These are phyloP conservation scores for Elongisporangium undulatum DNA, from an alignment of 352 stramenopile genomes.

Conservation along the genomic window DNA sequence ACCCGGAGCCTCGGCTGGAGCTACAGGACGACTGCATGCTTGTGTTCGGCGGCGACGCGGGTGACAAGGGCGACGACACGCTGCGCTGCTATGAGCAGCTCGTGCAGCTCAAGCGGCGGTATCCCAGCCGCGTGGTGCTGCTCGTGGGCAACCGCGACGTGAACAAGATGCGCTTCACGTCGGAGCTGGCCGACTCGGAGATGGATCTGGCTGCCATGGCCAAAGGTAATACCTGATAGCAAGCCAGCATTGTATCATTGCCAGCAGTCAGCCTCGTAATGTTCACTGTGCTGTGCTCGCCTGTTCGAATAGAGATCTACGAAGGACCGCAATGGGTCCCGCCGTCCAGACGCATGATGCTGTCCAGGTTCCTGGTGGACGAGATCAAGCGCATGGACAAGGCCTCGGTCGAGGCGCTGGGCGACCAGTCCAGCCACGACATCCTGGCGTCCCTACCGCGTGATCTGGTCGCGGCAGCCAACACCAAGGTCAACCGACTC, in stretches of 20 bases:
- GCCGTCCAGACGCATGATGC: slow-evolving; percentile 41
- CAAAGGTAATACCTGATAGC: slow-evolving; percentile 31
- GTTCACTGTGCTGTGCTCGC: not conserved
- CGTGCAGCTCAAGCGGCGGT: slow-evolving; percentile 79
- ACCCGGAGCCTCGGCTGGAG: slow-evolving; percentile 35
- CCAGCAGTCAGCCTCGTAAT: not conserved
- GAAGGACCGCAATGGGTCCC: slow-evolving; percentile 71
- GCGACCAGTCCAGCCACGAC: not conserved
- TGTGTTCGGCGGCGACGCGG: slow-evolving; percentile 88
- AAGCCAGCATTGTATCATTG: not conserved
- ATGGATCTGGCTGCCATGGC: slow-evolving; percentile 62
- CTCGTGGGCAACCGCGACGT: slow-evolving; percentile 93
- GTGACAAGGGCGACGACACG: slow-evolving; percentile 89
- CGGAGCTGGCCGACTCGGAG: slow-evolving; percentile 71
- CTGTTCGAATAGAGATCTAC: slow-evolving; percentile 47
- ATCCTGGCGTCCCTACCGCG: not conserved
- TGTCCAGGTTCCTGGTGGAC: slow-evolving; percentile 40
- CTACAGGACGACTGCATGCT: slow-evolving; percentile 72
- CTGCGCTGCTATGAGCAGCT: slow-evolving; percentile 84
- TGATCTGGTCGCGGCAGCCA: slow-evolving; percentile 26
- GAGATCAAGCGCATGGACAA: slow-evolving; percentile 7
- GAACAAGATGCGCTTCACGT: slow-evolving; percentile 90
- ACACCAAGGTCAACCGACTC: slow-evolving; percentile 81
- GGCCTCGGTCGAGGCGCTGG: not conserved
- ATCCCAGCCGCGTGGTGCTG: slow-evolving; percentile 88